Evolutionary conservation across 2,329 filamentous ascomycete species (phyloP).

Genomic region (Colletotrichum limetticola): DNA sequence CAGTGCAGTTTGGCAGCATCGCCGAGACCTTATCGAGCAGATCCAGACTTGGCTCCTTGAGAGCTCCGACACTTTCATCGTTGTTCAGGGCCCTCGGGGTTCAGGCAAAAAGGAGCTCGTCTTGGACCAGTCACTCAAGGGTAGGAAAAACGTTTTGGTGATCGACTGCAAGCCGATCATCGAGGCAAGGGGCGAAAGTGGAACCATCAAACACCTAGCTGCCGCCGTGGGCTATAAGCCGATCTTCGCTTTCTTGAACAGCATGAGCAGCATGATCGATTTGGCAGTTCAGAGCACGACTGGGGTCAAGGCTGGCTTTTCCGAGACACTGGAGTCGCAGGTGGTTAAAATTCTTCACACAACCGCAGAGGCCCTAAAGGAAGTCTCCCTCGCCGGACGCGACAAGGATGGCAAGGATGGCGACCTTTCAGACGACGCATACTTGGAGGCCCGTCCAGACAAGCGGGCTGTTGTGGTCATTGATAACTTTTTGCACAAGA

Average conservation of each 20-base stretch:
- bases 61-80: slow-evolving; percentile 90
- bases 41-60: slow-evolving; percentile 89
- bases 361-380: slow-evolving; percentile 80
- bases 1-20: slow-evolving; percentile 87
- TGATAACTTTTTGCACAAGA: slow-evolving; percentile 91
- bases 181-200: slow-evolving; percentile 87
- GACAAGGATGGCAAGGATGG: slow-evolving; percentile 80
- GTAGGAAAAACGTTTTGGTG: slow-evolving; percentile 80
- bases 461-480: slow-evolving; percentile 85
- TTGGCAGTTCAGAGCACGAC: slow-evolving; percentile 94
- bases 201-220: slow-evolving; percentile 85
- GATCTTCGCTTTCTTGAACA: slow-evolving; percentile 97
- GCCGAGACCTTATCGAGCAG: slow-evolving; percentile 83
- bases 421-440: slow-evolving; percentile 82
- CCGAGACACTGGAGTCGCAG: slow-evolving; percentile 90
- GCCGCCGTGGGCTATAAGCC: slow-evolving; percentile 88
- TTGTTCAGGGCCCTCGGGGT: slow-evolving; percentile 90
- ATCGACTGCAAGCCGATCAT: slow-evolving; percentile 95
- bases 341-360: slow-evolving; percentile 90
- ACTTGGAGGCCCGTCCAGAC: slow-evolving; percentile 89
- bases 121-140: slow-evolving; percentile 82
- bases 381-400: slow-evolving; percentile 77
- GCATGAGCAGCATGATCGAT: slow-evolving; percentile 90
- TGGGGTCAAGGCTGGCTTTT: slow-evolving; percentile 93
- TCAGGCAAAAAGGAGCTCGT: slow-evolving; percentile 92